Conservation (phyloP, 2,329 filamentous ascomycete species). For the Parafenestella ontariensis region DNA sequence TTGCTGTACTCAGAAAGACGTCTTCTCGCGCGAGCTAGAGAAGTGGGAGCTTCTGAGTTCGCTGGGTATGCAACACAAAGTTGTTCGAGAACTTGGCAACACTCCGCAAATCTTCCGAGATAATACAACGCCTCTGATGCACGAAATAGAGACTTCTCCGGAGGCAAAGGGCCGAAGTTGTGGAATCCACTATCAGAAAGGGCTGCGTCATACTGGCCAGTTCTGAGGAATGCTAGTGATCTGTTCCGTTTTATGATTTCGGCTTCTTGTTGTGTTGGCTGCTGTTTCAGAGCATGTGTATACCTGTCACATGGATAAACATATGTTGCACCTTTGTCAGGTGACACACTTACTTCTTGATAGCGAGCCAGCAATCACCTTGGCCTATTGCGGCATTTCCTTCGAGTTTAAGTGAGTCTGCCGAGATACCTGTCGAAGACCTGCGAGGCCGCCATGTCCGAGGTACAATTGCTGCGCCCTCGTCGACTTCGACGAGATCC, state of each 20-base stretch:
- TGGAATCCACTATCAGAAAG: conserved; percentile 39
- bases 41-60: conserved; percentile 36
- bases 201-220: conserved; percentile 45
- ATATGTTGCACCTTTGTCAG: no score
- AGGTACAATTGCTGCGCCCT: conserved; percentile 51
- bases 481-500: conserved; percentile 54
- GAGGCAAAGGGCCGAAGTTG: conserved; percentile 2
- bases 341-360: conserved; percentile 10
- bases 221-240: conserved; percentile 44
- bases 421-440: conserved; percentile 4
- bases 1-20: conserved; percentile 44
- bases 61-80: conserved; percentile 38
- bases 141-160: conserved; percentile 55
- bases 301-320: no score
- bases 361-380: conserved; percentile 21
- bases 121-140: conserved; percentile 55
- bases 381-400: conserved; percentile 16
- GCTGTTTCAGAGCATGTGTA: conserved; percentile 3
- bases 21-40: conserved; percentile 22
- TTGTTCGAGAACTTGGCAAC: conserved; percentile 40
- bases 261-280: conserved; percentile 38
- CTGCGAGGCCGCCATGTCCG: conserved; percentile 39
- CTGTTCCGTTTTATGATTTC: conserved; percentile 46
- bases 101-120: conserved; percentile 48
- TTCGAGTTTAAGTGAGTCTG: conserved; percentile 13